Evolutionary conservation across 2,329 filamentous ascomycete genomes (phyloP).

Genomic region (Venturia asperata): DNA sequence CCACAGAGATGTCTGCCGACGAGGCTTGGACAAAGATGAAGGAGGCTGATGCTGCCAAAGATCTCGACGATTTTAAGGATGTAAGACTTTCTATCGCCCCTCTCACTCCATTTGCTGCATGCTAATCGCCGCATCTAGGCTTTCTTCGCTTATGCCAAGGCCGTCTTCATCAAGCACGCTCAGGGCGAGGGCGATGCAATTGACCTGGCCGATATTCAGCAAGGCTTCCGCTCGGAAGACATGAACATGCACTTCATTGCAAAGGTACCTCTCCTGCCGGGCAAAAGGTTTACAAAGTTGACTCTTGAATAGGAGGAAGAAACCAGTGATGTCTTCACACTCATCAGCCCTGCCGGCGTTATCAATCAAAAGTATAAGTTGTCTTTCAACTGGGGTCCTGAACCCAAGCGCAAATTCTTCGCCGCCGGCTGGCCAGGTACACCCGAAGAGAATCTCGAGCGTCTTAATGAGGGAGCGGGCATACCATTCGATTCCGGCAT

Average conservation of each 20-base stretch:
- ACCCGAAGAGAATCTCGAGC: slow-evolving; percentile 53
- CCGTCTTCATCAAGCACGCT: slow-evolving; percentile 28
- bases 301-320: slow-evolving; percentile 26
- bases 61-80: slow-evolving; percentile 46
- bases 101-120: slow-evolving; percentile 17
- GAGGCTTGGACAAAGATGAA: slow-evolving; percentile 46
- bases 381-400: slow-evolving; percentile 56
- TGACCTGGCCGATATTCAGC: slow-evolving; percentile 44
- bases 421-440: slow-evolving; percentile 53
- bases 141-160: slow-evolving; percentile 46
- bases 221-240: slow-evolving; percentile 42
- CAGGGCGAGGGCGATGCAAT: slow-evolving; percentile 26
- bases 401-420: slow-evolving; percentile 35
- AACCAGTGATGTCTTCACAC: slow-evolving; percentile 38
- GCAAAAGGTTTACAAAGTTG: not conserved
- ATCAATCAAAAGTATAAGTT: slow-evolving; percentile 58
- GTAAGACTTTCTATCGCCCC: slow-evolving; percentile 26
- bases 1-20: slow-evolving; percentile 41
- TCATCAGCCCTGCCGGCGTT: slow-evolving; percentile 49
- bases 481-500: slow-evolving; percentile 54
- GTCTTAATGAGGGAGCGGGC: slow-evolving; percentile 56
- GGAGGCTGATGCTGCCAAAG: slow-evolving; percentile 41
- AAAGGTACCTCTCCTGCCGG: slow-evolving; percentile 33
- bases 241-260: slow-evolving; percentile 48
- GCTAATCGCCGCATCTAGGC: slow-evolving; percentile 27